A percentile compares a stretch with the other conserved stretches of the same genome.
These are phyloP conservation scores for Pelargonium myrrhifolium DNA, from an alignment of 441 rosid genomes.

Conservation along the genomic window DNA sequence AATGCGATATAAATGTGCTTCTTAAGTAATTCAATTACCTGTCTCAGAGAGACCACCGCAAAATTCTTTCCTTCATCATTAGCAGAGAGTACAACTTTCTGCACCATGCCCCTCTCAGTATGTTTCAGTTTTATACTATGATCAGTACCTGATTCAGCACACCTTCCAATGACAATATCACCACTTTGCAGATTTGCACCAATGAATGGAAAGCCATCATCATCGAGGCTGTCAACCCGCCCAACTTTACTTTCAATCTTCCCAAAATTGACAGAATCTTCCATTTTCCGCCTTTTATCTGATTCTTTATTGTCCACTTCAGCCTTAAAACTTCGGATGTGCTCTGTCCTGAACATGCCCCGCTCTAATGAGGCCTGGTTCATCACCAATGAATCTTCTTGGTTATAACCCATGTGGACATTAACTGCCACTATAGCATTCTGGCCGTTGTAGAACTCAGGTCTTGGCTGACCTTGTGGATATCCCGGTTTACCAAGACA, in stretches of 20 bases:
- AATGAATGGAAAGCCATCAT: constrained; percentile 80
- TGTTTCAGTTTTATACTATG: constrained; percentile 83
- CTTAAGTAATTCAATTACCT: constrained; percentile 36
- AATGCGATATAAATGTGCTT: background rate
- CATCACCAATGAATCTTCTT: constrained; percentile 92
- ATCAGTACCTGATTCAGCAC: constrained; percentile 74
- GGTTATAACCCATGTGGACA: constrained; percentile 91
- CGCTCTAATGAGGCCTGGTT: constrained; percentile 82
- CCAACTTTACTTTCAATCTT: constrained; percentile 66
- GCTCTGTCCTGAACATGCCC: constrained; percentile 86
- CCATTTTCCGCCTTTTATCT: constrained; percentile 51
- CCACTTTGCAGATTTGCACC: constrained; percentile 84
- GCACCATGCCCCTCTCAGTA: constrained; percentile 87
- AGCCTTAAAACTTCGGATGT: constrained; percentile 78
- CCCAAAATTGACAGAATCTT: constrained; percentile 60
- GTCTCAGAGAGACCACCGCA: constrained; percentile 79
- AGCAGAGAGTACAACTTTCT: constrained; percentile 80
- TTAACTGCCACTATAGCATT: constrained; percentile 87
- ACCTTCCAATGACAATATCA: constrained; percentile 78
- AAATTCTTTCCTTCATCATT: constrained; percentile 88
- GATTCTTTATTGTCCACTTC: constrained; percentile 74
- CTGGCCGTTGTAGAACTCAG: constrained; percentile 75
- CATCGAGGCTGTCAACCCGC: constrained; percentile 81
- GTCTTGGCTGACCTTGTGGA: constrained; percentile 38
- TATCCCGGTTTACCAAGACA: constrained; percentile 50